Conservation (phyloP, 495 filamentous ascomycete genomes). For the Staphylotrichum tortipilum region DNA sequence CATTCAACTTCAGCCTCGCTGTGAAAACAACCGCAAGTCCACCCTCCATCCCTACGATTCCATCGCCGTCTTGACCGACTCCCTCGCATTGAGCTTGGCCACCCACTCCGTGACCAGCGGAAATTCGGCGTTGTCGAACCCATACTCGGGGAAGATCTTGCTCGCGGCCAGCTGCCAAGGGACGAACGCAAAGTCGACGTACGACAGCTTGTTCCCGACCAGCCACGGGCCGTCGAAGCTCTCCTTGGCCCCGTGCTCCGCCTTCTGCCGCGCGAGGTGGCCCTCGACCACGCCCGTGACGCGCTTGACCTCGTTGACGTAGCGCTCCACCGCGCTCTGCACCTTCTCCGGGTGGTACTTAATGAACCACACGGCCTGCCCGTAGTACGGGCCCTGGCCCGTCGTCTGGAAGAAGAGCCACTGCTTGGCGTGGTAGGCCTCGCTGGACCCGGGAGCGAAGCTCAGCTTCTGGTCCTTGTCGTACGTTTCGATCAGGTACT, state of each 20-base stretch:
- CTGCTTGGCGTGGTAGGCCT: conserved; percentile 50
- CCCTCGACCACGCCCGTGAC: conserved; percentile 51
- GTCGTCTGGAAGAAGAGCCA: conserved; percentile 60
- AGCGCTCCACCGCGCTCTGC: conserved; percentile 50
- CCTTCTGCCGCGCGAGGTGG: conserved; percentile 39
- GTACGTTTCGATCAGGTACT: conserved; percentile 66
- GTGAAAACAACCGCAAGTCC: too few species aligned
- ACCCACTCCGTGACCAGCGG: conserved; percentile 33
- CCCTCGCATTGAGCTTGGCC: conserved; percentile 13
- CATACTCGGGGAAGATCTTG: conserved; percentile 6
- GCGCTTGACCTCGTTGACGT: conserved; percentile 51
- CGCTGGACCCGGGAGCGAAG: conserved; percentile 40
- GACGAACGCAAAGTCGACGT: conserved; percentile 52
- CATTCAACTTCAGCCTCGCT: too few species aligned
- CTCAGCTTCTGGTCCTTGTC: conserved; percentile 53
- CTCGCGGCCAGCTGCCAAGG: conserved; percentile 39
- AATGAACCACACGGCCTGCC: conserved; percentile 44
- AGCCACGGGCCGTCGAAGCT: conserved; percentile 35
- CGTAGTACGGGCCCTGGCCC: conserved; percentile 65
- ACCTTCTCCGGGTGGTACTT: conserved; percentile 49
- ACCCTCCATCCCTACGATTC: too few species aligned
- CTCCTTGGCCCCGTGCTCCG: background rate
- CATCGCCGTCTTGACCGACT: background rate
- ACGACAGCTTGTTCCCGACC: conserved; percentile 51
- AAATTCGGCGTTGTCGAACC: conserved; percentile 18